These are phyloP conservation scores for Coemansia asiatica DNA, from an alignment of 192 early-diverging fungal species.

Conservation along the genomic window DNA sequence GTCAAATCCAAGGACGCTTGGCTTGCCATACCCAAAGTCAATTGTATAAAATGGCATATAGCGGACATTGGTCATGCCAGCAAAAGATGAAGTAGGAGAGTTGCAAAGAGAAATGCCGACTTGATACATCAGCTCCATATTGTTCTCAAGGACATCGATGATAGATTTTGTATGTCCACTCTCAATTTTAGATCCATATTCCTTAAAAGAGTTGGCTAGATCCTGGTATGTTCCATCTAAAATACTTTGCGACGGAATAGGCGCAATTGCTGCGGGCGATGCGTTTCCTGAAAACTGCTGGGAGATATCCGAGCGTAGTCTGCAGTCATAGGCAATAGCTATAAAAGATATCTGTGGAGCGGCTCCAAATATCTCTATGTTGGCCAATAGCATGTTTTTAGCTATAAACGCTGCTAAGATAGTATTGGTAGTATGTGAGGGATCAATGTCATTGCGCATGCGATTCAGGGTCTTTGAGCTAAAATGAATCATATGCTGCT, in stretches of 20 bases:
- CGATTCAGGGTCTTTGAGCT: slow-evolving; percentile 18
- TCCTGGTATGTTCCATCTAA: slow-evolving; percentile 25
- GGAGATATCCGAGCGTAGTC: slow-evolving; percentile 27
- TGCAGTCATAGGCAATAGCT: slow-evolving; percentile 33
- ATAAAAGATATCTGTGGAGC: slow-evolving; percentile 23
- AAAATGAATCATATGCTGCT: slow-evolving; percentile 49
- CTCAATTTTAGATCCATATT: slow-evolving; percentile 16
- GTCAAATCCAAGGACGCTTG: slow-evolving; percentile 28
- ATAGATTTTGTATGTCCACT: slow-evolving; percentile 35
- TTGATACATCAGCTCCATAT: slow-evolving; percentile 28
- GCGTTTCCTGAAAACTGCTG: slow-evolving; percentile 32
- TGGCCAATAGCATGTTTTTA: slow-evolving; percentile 28
- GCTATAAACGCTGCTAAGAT: slow-evolving; percentile 21
- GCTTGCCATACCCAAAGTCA: slow-evolving; percentile 47
- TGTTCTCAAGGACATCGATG: slow-evolving; percentile 31
- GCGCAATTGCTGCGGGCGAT: slow-evolving; percentile 24
- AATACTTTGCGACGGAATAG: slow-evolving; percentile 11
- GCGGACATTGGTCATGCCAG: slow-evolving; percentile 34
- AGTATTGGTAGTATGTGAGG: slow-evolving; percentile 18
- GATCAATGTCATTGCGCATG: slow-evolving; percentile 34
- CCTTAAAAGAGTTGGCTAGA: slow-evolving; percentile 23
- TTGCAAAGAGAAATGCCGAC: slow-evolving; percentile 27
- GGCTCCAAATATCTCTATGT: slow-evolving; percentile 14
- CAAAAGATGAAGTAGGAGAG: slow-evolving; percentile 25
- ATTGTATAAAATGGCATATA: slow-evolving; percentile 38